Conservation (phyloP, 768 basidiomycete species). For the Dendrothele bispora region DNA sequence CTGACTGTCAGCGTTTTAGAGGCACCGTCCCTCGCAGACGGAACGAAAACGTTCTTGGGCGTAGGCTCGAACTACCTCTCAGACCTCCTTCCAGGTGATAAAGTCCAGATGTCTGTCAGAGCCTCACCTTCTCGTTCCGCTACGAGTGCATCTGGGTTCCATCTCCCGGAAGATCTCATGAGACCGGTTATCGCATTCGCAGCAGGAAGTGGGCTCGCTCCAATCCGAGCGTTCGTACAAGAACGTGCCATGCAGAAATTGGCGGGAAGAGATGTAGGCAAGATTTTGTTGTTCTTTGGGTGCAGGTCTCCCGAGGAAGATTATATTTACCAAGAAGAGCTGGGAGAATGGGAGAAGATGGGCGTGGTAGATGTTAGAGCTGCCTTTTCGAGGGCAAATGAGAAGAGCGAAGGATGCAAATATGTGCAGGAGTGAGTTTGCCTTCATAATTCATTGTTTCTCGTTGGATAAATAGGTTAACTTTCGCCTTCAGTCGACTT, state of each 20-base stretch:
- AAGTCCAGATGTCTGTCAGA: constrained; percentile 42
- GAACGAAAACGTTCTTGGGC: constrained; percentile 36
- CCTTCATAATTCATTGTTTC: not conserved
- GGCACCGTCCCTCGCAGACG: constrained; percentile 33
- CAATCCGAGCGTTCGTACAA: constrained; percentile 50
- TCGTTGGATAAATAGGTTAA: not conserved
- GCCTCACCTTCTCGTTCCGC: too few relatives aligned
- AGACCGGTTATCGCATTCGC: constrained; percentile 46
- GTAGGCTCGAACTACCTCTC: constrained; percentile 49
- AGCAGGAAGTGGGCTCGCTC: constrained; percentile 48
- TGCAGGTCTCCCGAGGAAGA: constrained; percentile 42
- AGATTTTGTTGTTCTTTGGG: constrained; percentile 46
- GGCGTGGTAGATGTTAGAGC: constrained; percentile 45
- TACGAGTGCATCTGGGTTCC: constrained; percentile 39
- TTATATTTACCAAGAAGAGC: constrained; percentile 42
- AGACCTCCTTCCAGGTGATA: constrained; percentile 35
- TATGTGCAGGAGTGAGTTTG: constrained; percentile 38
- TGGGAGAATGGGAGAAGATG: constrained; percentile 39
- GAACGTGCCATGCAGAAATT: constrained; percentile 46
- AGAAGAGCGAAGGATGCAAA: constrained; percentile 31
- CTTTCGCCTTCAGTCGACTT: constrained; percentile 32
- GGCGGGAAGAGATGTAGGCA: constrained; percentile 40
- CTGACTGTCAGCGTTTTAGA: constrained; percentile 46
- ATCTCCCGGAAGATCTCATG: constrained; percentile 39
- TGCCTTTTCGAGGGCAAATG: constrained; percentile 36